These are phyloP conservation scores for Penicillium sp. DNA, from an alignment of 2,329 filamentous ascomycete species.

Conservation along the genomic window DNA sequence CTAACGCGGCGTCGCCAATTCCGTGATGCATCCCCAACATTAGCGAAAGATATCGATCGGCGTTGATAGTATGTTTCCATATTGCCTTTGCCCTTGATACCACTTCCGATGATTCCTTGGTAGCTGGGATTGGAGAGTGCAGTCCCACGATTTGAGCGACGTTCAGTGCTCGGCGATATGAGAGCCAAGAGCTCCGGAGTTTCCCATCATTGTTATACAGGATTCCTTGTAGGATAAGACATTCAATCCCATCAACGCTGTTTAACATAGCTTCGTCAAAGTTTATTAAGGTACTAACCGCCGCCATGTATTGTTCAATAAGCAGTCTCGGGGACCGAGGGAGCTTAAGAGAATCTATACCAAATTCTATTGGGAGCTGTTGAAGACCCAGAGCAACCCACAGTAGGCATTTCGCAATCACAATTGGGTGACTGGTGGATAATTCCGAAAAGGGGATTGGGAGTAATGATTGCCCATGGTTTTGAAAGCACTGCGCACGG, in stretches of 20 bases:
- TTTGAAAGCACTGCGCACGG: slow-evolving; percentile 7
- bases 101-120: not conserved
- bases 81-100: slow-evolving; percentile 2
- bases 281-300: slow-evolving; percentile 4
- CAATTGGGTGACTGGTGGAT: slow-evolving; percentile 4
- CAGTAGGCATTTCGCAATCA: slow-evolving; percentile 9
- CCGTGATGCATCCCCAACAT: slow-evolving; percentile 15
- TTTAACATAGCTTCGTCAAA: slow-evolving; percentile 12
- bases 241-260: slow-evolving; percentile 16
- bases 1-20: slow-evolving; percentile 11
- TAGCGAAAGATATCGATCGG: slow-evolving; percentile 12
- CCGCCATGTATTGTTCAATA: slow-evolving; percentile 4
- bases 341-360: slow-evolving; percentile 2
- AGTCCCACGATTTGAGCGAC: slow-evolving; percentile 15
- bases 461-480: slow-evolving; percentile 7
- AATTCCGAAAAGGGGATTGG: not conserved
- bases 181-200: slow-evolving; percentile 18
- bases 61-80: slow-evolving; percentile 11
- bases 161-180: slow-evolving; percentile 10
- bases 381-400: slow-evolving; percentile 15
- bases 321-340: slow-evolving; percentile 3
- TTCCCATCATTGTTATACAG: slow-evolving; percentile 15
- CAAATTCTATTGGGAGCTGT: slow-evolving; percentile 9
- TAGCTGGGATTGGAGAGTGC: slow-evolving; percentile 2
- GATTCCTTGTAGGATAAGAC: slow-evolving; percentile 11